phyloP scores from a whole-genome alignment of 495 filamentous ascomycete genomes.

The Letharia lupina region DNA sequence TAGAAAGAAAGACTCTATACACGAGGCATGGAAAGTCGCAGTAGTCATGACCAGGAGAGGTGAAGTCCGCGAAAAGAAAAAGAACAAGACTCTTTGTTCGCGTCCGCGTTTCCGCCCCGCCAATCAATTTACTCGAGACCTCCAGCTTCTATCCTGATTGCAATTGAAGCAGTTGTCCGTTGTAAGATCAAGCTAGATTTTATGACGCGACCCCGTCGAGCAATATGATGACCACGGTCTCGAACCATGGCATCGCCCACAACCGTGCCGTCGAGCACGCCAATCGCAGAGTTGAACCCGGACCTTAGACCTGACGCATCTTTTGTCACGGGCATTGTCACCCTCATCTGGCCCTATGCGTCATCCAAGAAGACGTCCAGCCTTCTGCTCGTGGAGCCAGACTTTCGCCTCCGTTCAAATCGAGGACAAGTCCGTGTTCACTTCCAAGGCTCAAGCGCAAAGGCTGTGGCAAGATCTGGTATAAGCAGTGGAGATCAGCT shows the following conservation, averaged over 20 bases:
- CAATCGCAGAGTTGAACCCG: constrained; percentile 66
- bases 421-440: constrained; percentile 78
- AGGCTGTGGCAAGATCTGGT: constrained; percentile 53
- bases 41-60: neutral
- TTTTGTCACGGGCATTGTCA: constrained; percentile 60
- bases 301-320: constrained; percentile 30
- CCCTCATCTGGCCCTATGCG: constrained; percentile 88
- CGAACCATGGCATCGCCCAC: constrained; percentile 5
- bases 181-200: neutral
- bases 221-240: constrained; percentile 12
- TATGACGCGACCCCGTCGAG: neutral
- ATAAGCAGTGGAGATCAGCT: constrained; percentile 73
- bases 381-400: constrained; percentile 74
- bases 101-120: neutral
- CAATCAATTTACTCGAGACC: neutral
- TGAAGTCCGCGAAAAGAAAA: neutral
- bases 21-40: neutral
- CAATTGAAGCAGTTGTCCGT: neutral
- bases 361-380: constrained; percentile 60
- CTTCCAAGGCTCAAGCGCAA: constrained; percentile 65
- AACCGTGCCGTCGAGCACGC: constrained; percentile 29
- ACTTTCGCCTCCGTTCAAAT: constrained; percentile 69
- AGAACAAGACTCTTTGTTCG: neutral
- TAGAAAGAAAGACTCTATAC: neutral
- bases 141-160: neutral